These are phyloP conservation scores for Cynara cardunculus DNA, from an alignment of 129 eudicot genomes.

Conservation along the genomic window DNA sequence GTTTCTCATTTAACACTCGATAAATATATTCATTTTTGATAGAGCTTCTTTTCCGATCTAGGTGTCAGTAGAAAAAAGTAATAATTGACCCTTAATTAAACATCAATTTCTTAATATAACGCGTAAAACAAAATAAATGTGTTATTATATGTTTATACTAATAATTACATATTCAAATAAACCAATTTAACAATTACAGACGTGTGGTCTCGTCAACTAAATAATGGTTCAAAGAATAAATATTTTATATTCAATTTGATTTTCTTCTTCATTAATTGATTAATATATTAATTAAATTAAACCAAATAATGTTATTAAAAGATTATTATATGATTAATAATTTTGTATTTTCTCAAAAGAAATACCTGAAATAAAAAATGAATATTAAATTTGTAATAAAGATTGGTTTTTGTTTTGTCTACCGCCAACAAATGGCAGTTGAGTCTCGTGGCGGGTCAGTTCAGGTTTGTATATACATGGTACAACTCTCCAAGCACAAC, in stretches of 20 bases:
- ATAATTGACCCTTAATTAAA: background rate
- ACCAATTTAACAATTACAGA: background rate
- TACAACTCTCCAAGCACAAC: constrained; percentile 37
- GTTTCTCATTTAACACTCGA: too few relatives aligned
- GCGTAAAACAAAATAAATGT: background rate
- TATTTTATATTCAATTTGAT: too few relatives aligned
- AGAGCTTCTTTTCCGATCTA: background rate
- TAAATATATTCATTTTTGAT: too few relatives aligned
- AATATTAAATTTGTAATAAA: background rate
- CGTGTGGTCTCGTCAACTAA: too few relatives aligned
- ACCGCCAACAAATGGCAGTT: constrained; percentile 52
- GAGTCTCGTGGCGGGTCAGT: constrained; percentile 48
- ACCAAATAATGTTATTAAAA: too few relatives aligned
- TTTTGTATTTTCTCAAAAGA: too few relatives aligned
- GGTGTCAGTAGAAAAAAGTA: background rate
- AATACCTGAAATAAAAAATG: background rate
- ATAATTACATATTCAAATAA: background rate
- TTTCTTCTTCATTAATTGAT: too few relatives aligned
- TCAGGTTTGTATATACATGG: constrained; percentile 15
- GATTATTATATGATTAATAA: background rate
- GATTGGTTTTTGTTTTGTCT: constrained; percentile 24
- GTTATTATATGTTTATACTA: too few relatives aligned
- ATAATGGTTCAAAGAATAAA: too few relatives aligned
- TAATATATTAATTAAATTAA: too few relatives aligned
- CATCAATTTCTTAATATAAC: background rate